Conservation (phyloP, 2,329 filamentous ascomycete species). For the Fusarium pseudonygamai region DNA sequence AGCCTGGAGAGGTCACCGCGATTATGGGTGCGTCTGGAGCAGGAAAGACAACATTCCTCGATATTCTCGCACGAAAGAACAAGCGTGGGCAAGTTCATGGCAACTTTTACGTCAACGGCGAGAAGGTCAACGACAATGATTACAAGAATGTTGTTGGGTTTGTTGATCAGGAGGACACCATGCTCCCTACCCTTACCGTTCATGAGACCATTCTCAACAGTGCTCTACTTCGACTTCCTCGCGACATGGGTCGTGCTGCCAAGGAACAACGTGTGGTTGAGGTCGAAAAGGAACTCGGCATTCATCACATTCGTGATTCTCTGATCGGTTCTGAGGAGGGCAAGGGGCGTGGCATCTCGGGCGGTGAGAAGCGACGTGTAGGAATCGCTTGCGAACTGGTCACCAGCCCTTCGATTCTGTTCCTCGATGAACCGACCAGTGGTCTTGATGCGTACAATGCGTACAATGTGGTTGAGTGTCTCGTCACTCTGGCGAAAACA, state of each 20-base stretch:
- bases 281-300: slow-evolving; percentile 95
- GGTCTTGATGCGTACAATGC: slow-evolving; percentile 97
- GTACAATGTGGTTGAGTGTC: slow-evolving; percentile 96
- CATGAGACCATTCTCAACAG: slow-evolving; percentile 98
- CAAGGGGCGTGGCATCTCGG: slow-evolving; percentile 92
- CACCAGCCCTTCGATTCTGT: slow-evolving; percentile 95
- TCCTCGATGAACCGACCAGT: slow-evolving; percentile 96
- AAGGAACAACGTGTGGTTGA: slow-evolving; percentile 93
- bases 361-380: slow-evolving; percentile 94
- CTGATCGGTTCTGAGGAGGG: slow-evolving; percentile 96
- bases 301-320: slow-evolving; percentile 92
- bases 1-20: slow-evolving; percentile 92
- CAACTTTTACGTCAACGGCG: slow-evolving; percentile 92
- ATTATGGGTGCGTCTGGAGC: slow-evolving; percentile 99
- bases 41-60: slow-evolving; percentile 96
- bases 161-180: slow-evolving; percentile 97
- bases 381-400: slow-evolving; percentile 98
- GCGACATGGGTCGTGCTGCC: slow-evolving; percentile 85
- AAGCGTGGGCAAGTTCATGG: slow-evolving; percentile 84
- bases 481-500: slow-evolving; percentile 92
- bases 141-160: slow-evolving; percentile 95
- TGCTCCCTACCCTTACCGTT: slow-evolving; percentile 94
- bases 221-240: slow-evolving; percentile 88
- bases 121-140: slow-evolving; percentile 83
- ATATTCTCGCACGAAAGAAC: slow-evolving; percentile 96